phyloP scores from a whole-genome alignment of 106 monocot genomes.

The Dendrobium officinale region DNA sequence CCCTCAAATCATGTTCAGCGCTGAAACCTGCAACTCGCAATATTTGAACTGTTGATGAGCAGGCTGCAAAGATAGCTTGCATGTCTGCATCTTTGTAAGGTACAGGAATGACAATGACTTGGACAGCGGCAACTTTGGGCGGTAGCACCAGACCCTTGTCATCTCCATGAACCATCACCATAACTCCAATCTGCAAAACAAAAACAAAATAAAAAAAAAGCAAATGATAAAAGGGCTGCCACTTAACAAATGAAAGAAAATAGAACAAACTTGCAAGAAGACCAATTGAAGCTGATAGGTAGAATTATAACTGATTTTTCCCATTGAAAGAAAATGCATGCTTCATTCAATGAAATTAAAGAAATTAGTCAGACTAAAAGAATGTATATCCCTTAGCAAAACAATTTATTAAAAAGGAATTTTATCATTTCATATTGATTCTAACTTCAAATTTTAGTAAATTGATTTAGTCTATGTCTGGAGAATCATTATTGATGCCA shows the following conservation, averaged over 20 bases:
- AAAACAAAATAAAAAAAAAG: neutral
- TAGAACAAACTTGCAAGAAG: neutral
- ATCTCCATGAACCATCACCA: slow-evolving; percentile 99
- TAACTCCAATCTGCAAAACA: slow-evolving; percentile 73
- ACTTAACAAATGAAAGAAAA: neutral
- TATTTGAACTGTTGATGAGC: slow-evolving; percentile 47
- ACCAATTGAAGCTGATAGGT: neutral
- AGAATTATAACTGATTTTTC: too few relatives aligned
- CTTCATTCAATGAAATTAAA: too few relatives aligned
- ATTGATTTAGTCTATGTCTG: too few relatives aligned
- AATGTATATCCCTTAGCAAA: too few relatives aligned
- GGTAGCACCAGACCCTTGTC: slow-evolving; percentile 91
- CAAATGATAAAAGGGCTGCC: neutral
- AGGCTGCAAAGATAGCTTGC: slow-evolving; percentile 63
- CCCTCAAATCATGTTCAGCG: slow-evolving; percentile 68
- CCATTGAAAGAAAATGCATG: too few relatives aligned
- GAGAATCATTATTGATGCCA: too few relatives aligned
- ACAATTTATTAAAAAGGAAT: too few relatives aligned
- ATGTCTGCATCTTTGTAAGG: slow-evolving; percentile 88
- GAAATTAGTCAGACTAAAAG: too few relatives aligned
- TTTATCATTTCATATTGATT: too few relatives aligned
- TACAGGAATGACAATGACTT: slow-evolving; percentile 77
- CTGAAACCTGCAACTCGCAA: slow-evolving; percentile 57
- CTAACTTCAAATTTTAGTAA: too few relatives aligned
- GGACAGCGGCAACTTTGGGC: slow-evolving; percentile 78